phyloP scores from a whole-genome alignment of 1,284 basidiomycete species.

The Apiotrichum akiyoshidainum region DNA sequence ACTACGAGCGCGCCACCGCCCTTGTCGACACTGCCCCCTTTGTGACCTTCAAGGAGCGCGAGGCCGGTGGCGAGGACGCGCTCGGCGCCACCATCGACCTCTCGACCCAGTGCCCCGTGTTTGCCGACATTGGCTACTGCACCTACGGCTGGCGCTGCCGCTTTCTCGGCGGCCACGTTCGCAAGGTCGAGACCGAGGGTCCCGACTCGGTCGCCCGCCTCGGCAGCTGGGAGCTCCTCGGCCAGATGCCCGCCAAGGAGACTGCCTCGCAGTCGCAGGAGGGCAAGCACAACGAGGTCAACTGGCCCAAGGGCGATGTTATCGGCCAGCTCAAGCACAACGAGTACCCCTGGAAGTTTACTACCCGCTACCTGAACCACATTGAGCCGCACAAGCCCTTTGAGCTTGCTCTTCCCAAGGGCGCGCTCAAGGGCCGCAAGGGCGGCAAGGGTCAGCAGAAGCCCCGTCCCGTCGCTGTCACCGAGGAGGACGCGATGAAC shows the following conservation, averaged over 20 bases:
- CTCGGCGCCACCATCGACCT: constrained; percentile 35
- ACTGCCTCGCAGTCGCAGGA: constrained; percentile 22
- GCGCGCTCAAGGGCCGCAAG: constrained; percentile 11
- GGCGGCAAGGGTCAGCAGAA: constrained; percentile 13
- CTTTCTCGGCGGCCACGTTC: constrained; percentile 74
- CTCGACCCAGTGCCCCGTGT: constrained; percentile 64
- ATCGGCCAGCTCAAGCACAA: constrained; percentile 63
- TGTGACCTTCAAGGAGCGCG: constrained; percentile 38
- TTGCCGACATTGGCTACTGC: constrained; percentile 72
- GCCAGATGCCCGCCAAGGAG: constrained; percentile 56
- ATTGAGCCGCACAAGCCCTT: constrained; percentile 54
- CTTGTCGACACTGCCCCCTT: constrained; percentile 57
- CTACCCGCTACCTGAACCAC: constrained; percentile 65
- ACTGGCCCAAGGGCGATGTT: constrained; percentile 62
- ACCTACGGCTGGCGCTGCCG: constrained; percentile 86
- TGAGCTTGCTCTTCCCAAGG: constrained; percentile 22
- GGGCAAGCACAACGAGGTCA: constrained; percentile 75
- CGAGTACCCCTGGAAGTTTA: constrained; percentile 65
- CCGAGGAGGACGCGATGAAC: constrained; percentile 23
- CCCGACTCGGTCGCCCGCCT: constrained; percentile 7
- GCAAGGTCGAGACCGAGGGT: constrained; percentile 11
- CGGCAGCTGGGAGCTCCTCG: constrained; percentile 11
- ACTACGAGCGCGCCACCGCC: constrained; percentile 55
- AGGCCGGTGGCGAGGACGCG: constrained; percentile 28
- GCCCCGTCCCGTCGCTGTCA: constrained; percentile 15